phyloP scores from a whole-genome alignment of 169 alveolate genomes.

The Plasmodium fragile region DNA sequence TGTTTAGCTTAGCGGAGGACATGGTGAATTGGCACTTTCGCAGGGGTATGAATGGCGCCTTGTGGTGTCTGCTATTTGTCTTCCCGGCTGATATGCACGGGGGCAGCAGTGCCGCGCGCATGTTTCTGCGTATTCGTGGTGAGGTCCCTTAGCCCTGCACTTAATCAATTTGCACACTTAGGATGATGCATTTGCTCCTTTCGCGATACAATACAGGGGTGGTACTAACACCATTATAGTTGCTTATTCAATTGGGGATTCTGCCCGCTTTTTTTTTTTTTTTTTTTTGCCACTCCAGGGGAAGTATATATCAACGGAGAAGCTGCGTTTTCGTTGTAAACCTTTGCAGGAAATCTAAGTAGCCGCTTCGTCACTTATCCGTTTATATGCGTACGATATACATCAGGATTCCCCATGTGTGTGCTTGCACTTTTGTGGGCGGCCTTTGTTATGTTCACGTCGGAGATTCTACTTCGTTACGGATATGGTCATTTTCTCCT shows the following conservation, averaged over 20 bases:
- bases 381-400: background rate
- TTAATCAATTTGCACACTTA: background rate
- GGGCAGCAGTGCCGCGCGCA: background rate
- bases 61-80: background rate
- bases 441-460: background rate
- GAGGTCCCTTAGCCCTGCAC: background rate
- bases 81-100: background rate
- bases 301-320: background rate
- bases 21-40: conserved; percentile 12
- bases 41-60: background rate
- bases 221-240: background rate
- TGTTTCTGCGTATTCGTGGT: background rate
- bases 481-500: conserved; percentile 58
- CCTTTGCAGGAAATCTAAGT: background rate
- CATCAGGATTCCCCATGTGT: background rate
- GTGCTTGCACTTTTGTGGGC: background rate
- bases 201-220: background rate
- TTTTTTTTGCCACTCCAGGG: background rate
- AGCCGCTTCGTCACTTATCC: background rate
- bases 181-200: background rate
- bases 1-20: conserved; percentile 4
- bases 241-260: background rate
- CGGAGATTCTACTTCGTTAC: conserved; percentile 15
- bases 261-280: background rate
- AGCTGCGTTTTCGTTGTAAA: background rate